phyloP scores from a whole-genome alignment of 140 eudicot species.

The Eryngium alpinum region DNA sequence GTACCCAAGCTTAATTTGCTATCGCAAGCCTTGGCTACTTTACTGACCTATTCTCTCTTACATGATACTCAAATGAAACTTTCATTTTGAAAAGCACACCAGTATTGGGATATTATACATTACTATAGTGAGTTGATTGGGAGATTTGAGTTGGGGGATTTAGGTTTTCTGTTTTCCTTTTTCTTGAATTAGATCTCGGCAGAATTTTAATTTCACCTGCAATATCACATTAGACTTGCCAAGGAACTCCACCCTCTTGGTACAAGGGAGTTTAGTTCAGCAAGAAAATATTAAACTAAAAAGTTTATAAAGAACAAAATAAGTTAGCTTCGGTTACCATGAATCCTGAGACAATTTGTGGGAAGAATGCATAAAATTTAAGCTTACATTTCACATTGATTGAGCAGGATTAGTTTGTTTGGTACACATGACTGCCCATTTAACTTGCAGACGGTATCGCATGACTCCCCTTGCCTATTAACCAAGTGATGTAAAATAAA shows the following conservation, averaged over 20 bases:
- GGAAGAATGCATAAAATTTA: not conserved
- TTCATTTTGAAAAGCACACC: no score
- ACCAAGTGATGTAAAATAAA: conserved; percentile 12
- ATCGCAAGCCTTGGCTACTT: no score
- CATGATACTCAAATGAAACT: no score
- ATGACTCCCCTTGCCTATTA: conserved; percentile 91
- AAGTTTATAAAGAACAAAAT: not conserved
- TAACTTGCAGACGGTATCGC: conserved; percentile 75
- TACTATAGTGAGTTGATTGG: no score
- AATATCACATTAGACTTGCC: no score
- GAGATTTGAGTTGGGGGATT: no score
- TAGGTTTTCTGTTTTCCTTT: no score
- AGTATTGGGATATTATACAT: no score
- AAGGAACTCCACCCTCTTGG: not conserved
- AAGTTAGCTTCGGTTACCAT: not conserved
- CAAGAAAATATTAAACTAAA: not conserved
- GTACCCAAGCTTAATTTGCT: no score
- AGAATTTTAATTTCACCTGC: no score
- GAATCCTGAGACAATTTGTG: not conserved
- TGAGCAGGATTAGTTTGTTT: conserved; percentile 68
- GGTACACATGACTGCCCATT: conserved; percentile 78
- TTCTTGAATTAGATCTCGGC: no score
- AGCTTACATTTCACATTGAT: conserved; percentile 75
- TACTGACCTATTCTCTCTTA: no score
- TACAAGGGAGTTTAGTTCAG: not conserved